Evolutionary conservation across 139 green algal genomes (phyloP).

Genomic region (Zygnema circumcarinatum): DNA sequence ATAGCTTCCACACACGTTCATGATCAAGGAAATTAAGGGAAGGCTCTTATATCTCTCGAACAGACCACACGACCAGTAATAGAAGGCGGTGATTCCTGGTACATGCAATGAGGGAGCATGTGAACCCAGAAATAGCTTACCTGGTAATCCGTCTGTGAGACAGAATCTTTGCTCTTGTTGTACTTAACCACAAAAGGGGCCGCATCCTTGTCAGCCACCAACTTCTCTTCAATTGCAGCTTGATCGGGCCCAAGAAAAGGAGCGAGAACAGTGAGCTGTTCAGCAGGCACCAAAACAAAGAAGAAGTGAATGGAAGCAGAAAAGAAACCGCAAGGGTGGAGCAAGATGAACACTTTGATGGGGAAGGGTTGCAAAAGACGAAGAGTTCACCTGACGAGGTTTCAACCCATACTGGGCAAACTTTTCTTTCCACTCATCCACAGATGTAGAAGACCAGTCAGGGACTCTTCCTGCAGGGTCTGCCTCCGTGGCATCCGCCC

Average conservation of each 20-base stretch:
- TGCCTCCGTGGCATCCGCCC: conserved; percentile 33
- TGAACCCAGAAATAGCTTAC: neutral
- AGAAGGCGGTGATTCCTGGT: too few relatives aligned
- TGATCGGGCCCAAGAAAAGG: conserved; percentile 14
- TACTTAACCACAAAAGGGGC: conserved; percentile 24
- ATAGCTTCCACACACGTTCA: too few relatives aligned
- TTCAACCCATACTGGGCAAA: conserved; percentile 28
- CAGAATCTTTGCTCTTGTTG: conserved; percentile 6
- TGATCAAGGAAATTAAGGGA: too few relatives aligned
- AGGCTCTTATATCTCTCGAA: too few relatives aligned
- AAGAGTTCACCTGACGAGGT: conserved; percentile 11
- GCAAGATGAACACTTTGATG: neutral
- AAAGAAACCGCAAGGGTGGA: neutral
- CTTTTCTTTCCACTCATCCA: conserved; percentile 31
- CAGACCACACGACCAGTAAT: too few relatives aligned
- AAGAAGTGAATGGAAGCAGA: neutral
- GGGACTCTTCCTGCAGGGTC: conserved; percentile 54
- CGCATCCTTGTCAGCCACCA: neutral
- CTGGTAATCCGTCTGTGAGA: conserved; percentile 37
- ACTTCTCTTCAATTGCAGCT: conserved; percentile 8
- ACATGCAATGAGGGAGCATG: too few relatives aligned
- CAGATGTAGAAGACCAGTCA: conserved; percentile 17
- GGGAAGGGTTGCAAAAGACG: neutral
- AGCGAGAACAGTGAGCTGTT: conserved; percentile 15
- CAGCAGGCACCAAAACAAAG: neutral